phyloP scores from a whole-genome alignment of 2,329 filamentous ascomycete genomes.

The Westerdykella aurantiaca region DNA sequence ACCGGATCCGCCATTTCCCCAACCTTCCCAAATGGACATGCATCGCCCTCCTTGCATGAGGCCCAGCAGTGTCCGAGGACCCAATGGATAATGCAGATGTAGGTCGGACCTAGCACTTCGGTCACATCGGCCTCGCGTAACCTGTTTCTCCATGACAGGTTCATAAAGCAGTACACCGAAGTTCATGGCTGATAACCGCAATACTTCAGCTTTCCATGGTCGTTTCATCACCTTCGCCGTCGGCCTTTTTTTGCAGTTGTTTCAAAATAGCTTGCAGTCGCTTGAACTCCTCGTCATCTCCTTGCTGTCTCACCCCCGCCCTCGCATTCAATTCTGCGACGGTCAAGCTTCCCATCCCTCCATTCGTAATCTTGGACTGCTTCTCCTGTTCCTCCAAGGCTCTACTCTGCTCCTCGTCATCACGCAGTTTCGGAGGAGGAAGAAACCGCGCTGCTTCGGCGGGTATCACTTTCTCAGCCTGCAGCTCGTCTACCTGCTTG shows the following conservation, averaged over 20 bases:
- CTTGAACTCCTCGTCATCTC: constrained; percentile 75
- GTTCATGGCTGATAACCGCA: too few species aligned
- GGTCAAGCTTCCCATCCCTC: constrained; percentile 57
- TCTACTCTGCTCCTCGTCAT: background rate
- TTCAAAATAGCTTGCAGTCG: constrained; percentile 54
- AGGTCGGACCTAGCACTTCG: too few species aligned
- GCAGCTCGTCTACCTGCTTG: constrained; percentile 27
- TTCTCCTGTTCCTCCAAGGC: constrained; percentile 4
- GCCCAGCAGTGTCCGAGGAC: too few species aligned
- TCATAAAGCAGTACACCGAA: too few species aligned
- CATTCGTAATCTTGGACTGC: constrained; percentile 37
- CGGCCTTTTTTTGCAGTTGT: constrained; percentile 17
- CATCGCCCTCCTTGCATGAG: too few species aligned
- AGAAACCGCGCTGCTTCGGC: constrained; percentile 18
- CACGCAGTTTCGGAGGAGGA: background rate
- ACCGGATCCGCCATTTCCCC: too few species aligned
- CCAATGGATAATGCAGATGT: too few species aligned
- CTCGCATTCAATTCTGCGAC: constrained; percentile 86
- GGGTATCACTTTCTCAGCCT: constrained; percentile 29
- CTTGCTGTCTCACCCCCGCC: constrained; percentile 72
- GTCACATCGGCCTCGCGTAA: too few species aligned
- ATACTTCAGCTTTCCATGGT: too few species aligned
- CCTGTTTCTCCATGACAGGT: too few species aligned
- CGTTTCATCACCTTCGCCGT: constrained; percentile 3
- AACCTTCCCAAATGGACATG: too few species aligned